Conservation (phyloP, 75 land plant genomes). For the Pinus taeda region DNA sequence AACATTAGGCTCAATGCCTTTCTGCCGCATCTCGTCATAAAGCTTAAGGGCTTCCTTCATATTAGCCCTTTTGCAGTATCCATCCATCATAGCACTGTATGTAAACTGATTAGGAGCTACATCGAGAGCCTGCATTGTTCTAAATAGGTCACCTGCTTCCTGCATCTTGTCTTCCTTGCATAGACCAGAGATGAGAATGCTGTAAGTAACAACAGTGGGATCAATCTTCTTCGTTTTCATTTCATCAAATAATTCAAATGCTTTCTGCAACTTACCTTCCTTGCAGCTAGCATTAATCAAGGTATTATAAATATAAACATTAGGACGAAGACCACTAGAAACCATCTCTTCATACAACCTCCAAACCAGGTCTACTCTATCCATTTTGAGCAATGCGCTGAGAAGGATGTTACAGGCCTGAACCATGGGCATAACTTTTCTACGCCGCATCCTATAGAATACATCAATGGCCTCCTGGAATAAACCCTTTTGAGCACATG, state of each 20-base stretch:
- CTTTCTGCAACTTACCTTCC: constrained; percentile 16
- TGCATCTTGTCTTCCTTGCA: constrained; percentile 14
- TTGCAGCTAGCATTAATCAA: constrained; percentile 17
- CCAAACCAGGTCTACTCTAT: constrained; percentile 34
- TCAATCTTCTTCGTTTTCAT: constrained; percentile 10
- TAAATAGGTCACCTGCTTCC: constrained; percentile 7
- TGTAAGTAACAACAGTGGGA: constrained; percentile 24
- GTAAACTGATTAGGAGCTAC: constrained; percentile 42
- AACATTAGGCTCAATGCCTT: constrained; percentile 27
- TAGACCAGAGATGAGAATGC: constrained; percentile 15
- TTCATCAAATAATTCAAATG: constrained; percentile 15
- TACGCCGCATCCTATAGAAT: constrained; percentile 26
- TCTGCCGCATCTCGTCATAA: constrained; percentile 25
- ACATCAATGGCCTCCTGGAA: constrained; percentile 22
- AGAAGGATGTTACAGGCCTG: constrained; percentile 44
- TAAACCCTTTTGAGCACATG: constrained; percentile 6
- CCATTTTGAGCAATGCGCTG: constrained; percentile 25
- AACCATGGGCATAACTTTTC: constrained; percentile 22
- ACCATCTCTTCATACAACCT: constrained; percentile 49
- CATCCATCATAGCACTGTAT: constrained; percentile 61
- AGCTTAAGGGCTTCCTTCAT: constrained; percentile 23
- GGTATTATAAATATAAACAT: constrained; percentile 16
- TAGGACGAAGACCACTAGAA: constrained; percentile 13
- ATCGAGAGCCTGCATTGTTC: constrained; percentile 33
- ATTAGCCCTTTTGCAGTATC: constrained; percentile 27